Evolutionary conservation across 345 rosid genomes (phyloP).

Genomic region (Abelmoschus esculentus): DNA sequence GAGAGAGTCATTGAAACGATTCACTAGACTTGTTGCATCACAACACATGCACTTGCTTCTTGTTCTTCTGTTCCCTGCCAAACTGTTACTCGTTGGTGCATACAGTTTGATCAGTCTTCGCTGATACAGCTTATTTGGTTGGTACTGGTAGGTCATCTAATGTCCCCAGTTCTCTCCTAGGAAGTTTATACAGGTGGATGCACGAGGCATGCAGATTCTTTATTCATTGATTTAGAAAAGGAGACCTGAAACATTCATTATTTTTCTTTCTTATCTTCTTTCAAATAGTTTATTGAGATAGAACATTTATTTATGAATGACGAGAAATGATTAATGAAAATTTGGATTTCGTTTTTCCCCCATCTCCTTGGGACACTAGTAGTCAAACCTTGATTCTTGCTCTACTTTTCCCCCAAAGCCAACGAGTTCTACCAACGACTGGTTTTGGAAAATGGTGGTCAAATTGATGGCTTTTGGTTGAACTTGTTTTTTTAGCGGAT

Average conservation of each 20-base stretch:
- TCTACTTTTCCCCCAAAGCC: not conserved
- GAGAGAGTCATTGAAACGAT: conserved; percentile 54
- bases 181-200: conserved; percentile 17
- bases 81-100: conserved; percentile 55
- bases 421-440: not conserved
- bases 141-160: not conserved
- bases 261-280: not conserved
- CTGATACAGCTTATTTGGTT: conserved; percentile 8
- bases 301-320: not conserved
- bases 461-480: not conserved
- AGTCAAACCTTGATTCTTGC: not conserved
- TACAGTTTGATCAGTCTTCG: conserved; percentile 30
- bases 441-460: not conserved
- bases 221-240: conserved; percentile 25
- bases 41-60: conserved; percentile 82
- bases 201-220: conserved; percentile 34
- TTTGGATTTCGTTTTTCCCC: not conserved
- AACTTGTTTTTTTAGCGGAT: too few relatives aligned
- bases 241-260: not conserved
- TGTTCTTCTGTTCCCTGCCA: conserved; percentile 59
- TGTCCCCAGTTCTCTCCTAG: not conserved
- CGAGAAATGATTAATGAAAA: conserved; percentile 1
- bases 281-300: not conserved
- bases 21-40: conserved; percentile 64
- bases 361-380: not conserved